phyloP scores from a whole-genome alignment of 306 rosid genomes.

The Elaeagnus macrophylla region DNA sequence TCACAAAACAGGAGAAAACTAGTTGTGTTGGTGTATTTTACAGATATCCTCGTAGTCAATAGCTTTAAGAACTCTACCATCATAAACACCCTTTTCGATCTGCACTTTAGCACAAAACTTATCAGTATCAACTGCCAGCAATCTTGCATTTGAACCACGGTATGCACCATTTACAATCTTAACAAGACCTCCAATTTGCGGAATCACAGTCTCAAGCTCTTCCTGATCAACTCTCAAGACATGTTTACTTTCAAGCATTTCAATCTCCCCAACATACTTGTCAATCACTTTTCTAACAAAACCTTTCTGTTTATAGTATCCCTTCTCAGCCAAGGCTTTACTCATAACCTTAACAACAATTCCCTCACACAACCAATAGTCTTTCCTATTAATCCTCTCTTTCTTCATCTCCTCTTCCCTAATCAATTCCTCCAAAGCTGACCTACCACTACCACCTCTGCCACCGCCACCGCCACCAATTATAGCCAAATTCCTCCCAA shows the following conservation, averaged over 20 bases:
- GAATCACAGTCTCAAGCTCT: conserved; percentile 90
- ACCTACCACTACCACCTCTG: conserved; percentile 35
- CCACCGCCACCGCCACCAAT: conserved; percentile 16
- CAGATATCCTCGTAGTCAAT: conserved; percentile 77
- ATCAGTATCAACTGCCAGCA: conserved; percentile 58
- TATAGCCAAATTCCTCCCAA: conserved; percentile 11
- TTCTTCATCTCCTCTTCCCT: conserved; percentile 78
- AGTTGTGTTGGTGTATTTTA: conserved; percentile 30
- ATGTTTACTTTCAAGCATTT: conserved; percentile 73
- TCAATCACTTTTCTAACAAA: conserved; percentile 68
- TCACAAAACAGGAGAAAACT: not conserved
- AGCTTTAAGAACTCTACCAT: conserved; percentile 77
- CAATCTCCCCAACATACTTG: conserved; percentile 80
- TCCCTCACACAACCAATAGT: conserved; percentile 56
- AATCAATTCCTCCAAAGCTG: conserved; percentile 67
- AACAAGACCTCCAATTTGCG: conserved; percentile 75
- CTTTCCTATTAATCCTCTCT: conserved; percentile 75
- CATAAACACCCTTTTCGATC: conserved; percentile 84
- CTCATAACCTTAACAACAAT: conserved; percentile 85
- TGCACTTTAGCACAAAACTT: conserved; percentile 75
- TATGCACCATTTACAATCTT: conserved; percentile 87
- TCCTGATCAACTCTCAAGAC: conserved; percentile 82
- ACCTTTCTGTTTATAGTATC: conserved; percentile 84
- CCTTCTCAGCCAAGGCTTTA: conserved; percentile 74
- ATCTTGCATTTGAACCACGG: conserved; percentile 60